These are phyloP conservation scores for Takashimella tepidaria DNA, from an alignment of 1,284 basidiomycete genomes.

Conservation along the genomic window DNA sequence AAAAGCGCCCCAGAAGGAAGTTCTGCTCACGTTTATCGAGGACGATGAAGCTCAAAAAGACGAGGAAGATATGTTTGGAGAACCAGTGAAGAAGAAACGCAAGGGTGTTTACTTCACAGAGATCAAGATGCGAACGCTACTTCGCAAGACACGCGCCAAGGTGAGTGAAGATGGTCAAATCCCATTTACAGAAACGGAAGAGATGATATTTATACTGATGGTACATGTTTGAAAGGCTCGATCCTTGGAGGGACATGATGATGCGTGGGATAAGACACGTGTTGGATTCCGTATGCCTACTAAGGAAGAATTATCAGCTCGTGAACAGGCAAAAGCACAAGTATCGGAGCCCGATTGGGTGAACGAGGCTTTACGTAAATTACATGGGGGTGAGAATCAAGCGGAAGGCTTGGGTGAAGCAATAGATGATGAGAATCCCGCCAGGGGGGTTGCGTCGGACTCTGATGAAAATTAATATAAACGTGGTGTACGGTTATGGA, in stretches of 20 bases:
- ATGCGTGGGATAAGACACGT: conserved; percentile 36
- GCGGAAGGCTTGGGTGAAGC: conserved; percentile 30
- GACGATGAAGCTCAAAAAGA: conserved; percentile 12
- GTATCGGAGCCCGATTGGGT: conserved; percentile 35
- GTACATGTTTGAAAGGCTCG: too few relatives aligned
- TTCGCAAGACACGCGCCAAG: conserved; percentile 77
- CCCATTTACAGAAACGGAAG: too few relatives aligned
- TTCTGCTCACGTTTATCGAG: conserved; percentile 68
- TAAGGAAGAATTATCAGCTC: conserved; percentile 19
- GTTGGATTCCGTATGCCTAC: conserved; percentile 29
- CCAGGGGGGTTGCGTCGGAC: neutral
- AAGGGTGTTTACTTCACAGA: conserved; percentile 81
- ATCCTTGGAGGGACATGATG: conserved; percentile 14
- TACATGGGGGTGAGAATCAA: conserved; percentile 23
- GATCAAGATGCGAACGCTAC: conserved; percentile 73
- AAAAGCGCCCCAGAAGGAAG: conserved; percentile 56
- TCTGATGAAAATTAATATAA: neutral
- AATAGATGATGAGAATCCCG: conserved; percentile 28
- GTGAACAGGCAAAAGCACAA: conserved; percentile 5
- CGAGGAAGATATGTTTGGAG: conserved; percentile 16
- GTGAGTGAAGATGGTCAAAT: too few relatives aligned
- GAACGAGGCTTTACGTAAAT: conserved; percentile 23
- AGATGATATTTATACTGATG: too few relatives aligned
- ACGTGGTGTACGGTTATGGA: too few relatives aligned
- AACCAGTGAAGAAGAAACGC: conserved; percentile 37